Percentiles rank a stretch among this genome's conserved stretches.
Evolutionary conservation across 2,329 filamentous ascomycete genomes (phyloP).

Genomic region (Bretziella fagacearum): DNA sequence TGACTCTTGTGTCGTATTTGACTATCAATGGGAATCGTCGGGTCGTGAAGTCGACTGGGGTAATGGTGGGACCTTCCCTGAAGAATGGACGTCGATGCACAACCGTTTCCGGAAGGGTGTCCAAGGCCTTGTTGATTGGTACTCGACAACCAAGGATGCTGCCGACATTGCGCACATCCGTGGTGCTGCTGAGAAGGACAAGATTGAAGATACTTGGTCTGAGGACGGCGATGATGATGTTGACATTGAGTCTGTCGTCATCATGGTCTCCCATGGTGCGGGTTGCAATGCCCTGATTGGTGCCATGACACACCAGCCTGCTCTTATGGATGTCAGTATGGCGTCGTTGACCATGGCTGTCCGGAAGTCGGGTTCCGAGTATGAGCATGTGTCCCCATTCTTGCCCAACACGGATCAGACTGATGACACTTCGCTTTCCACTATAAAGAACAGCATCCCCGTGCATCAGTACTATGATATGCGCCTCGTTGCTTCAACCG

Average conservation of each 20-base stretch:
- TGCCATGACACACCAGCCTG: conserved; percentile 77
- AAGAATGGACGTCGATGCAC: conserved; percentile 96
- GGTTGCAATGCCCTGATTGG: conserved; percentile 93
- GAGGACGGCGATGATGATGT: conserved; percentile 39
- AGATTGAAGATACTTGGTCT: conserved; percentile 16
- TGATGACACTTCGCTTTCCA: conserved; percentile 15
- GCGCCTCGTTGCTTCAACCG: conserved; percentile 54
- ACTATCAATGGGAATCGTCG: conserved; percentile 94
- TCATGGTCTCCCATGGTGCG: conserved; percentile 85
- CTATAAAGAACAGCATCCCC: conserved; percentile 22
- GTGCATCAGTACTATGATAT: conserved; percentile 54
- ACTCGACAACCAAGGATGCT: conserved; percentile 39
- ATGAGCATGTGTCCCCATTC: conserved; percentile 19
- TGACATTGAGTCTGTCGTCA: conserved; percentile 57
- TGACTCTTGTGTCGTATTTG: conserved; percentile 70
- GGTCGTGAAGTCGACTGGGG: conserved; percentile 64
- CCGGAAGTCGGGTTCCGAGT: conserved; percentile 33
- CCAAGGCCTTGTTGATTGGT: conserved; percentile 69
- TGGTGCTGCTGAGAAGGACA: conserved; percentile 20
- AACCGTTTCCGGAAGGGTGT: conserved; percentile 68
- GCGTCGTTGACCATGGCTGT: conserved; percentile 83
- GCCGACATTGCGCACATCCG: conserved; percentile 32
- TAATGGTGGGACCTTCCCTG: conserved; percentile 69
- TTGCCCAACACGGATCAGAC: conserved; percentile 17
- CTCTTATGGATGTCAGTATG: conserved; percentile 76